phyloP scores from a whole-genome alignment of 805 yeast genomes.

The Lipomyces anomalus region DNA sequence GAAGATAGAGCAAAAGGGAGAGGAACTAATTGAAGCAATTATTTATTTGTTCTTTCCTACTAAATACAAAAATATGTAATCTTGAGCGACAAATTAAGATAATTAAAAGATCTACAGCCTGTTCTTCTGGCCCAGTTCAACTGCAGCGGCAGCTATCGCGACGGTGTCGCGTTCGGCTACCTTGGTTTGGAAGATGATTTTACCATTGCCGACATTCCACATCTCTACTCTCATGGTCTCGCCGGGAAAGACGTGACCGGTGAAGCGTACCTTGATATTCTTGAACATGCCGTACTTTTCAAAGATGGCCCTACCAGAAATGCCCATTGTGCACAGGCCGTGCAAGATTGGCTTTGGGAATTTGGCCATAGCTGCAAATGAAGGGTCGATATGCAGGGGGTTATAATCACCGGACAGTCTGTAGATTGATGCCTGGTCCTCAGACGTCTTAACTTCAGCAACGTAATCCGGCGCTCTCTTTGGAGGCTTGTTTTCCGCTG shows the following conservation, averaged over 20 bases:
- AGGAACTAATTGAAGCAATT: no score
- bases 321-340: conserved; percentile 85
- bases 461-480: conserved; percentile 61
- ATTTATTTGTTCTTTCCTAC: no score
- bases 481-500: conserved; percentile 59
- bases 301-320: conserved; percentile 64
- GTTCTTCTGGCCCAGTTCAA: conserved; percentile 44
- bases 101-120: no score
- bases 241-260: conserved; percentile 92
- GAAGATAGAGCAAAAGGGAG: no score
- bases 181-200: conserved; percentile 73
- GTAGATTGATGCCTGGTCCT: conserved; percentile 81
- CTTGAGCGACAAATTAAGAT: no score
- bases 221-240: conserved; percentile 75
- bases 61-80: no score
- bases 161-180: conserved; percentile 69
- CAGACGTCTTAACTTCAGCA: conserved; percentile 49
- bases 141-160: conserved; percentile 84
- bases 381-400: conserved; percentile 89
- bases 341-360: conserved; percentile 85
- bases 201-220: conserved; percentile 64
- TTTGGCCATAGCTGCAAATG: conserved; percentile 78
- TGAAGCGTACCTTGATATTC: conserved; percentile 84
- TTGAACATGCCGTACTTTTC: conserved; percentile 76
- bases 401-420: conserved; percentile 90